Evolutionary conservation across 495 filamentous ascomycete species (phyloP).

Genomic region (Daldinia decipiens): DNA sequence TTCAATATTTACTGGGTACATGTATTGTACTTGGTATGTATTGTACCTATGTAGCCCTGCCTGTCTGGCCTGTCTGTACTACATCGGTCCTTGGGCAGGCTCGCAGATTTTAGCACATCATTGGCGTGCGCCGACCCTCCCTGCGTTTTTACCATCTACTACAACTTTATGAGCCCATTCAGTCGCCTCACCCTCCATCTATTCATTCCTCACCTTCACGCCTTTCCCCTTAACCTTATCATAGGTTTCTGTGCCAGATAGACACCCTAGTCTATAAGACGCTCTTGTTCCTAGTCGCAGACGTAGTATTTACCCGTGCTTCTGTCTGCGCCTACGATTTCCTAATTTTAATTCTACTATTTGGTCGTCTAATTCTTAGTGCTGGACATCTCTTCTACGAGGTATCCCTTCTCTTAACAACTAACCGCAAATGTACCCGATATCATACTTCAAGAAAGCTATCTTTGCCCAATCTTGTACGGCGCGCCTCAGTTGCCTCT

Average conservation of each 20-base stretch:
- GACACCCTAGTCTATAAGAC: conserved; percentile 5
- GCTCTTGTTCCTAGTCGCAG: conserved; percentile 11
- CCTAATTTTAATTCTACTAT: background rate
- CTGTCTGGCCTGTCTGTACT: background rate
- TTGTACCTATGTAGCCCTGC: background rate
- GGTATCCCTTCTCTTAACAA: conserved; percentile 35
- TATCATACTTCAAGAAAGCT: conserved; percentile 44
- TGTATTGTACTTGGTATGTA: no score
- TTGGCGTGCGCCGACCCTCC: conserved; percentile 28
- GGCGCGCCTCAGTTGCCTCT: conserved; percentile 31
- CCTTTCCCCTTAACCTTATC: conserved; percentile 5
- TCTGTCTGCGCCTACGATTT: conserved; percentile 17
- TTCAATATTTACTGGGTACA: background rate
- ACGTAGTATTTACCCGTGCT: conserved; percentile 8
- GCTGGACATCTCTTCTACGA: conserved; percentile 24
- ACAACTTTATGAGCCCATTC: conserved; percentile 27
- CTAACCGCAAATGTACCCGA: conserved; percentile 48
- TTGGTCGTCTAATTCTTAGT: conserved; percentile 1
- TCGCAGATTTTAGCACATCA: conserved; percentile 41
- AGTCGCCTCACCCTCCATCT: conserved; percentile 26
- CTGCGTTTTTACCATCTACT: conserved; percentile 29
- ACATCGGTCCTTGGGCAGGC: conserved; percentile 32
- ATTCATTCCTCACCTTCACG: conserved; percentile 27
- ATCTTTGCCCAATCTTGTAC: conserved; percentile 34
- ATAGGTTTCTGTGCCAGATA: conserved; percentile 4